Conservation (phyloP, 2,329 filamentous ascomycete species). For the Diaporthe citrichinensis region DNA sequence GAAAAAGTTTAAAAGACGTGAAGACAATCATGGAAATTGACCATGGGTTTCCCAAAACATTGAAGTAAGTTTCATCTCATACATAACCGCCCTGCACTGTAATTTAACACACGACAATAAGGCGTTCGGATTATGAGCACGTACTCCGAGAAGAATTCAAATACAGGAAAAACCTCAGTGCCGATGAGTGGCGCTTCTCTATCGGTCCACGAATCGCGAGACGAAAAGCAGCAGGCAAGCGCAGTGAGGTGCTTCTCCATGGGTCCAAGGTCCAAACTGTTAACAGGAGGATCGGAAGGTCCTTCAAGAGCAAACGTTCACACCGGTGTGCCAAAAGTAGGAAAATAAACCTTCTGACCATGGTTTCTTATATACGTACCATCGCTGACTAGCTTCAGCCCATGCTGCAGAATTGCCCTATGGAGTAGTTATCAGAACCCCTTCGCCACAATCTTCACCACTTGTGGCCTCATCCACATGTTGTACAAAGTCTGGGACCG, state of each 20-base stretch:
- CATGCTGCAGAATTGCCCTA: not conserved
- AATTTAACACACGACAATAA: not conserved
- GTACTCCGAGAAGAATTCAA: not conserved
- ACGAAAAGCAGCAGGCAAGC: not conserved
- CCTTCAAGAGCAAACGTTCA: not conserved
- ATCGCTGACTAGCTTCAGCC: not conserved
- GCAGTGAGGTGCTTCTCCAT: not conserved
- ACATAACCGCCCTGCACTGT: too few species aligned
- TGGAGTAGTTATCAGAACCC: conserved; percentile 2
- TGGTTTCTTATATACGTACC: too few species aligned
- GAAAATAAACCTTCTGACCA: not conserved
- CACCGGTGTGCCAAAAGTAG: not conserved
- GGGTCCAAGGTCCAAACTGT: not conserved
- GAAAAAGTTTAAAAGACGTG: not conserved
- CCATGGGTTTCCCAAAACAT: not conserved
- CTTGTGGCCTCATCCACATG: not conserved
- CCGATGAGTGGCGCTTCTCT: not conserved
- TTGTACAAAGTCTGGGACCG: accelerated
- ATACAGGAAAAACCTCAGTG: not conserved
- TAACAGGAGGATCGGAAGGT: not conserved
- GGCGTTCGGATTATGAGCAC: not conserved
- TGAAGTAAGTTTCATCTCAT: not conserved
- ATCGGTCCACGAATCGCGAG: not conserved
- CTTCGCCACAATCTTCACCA: not conserved
- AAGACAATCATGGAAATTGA: not conserved